These are phyloP conservation scores for Symbiodinium natans DNA, from an alignment of 73 alveolate species.

Conservation along the genomic window DNA sequence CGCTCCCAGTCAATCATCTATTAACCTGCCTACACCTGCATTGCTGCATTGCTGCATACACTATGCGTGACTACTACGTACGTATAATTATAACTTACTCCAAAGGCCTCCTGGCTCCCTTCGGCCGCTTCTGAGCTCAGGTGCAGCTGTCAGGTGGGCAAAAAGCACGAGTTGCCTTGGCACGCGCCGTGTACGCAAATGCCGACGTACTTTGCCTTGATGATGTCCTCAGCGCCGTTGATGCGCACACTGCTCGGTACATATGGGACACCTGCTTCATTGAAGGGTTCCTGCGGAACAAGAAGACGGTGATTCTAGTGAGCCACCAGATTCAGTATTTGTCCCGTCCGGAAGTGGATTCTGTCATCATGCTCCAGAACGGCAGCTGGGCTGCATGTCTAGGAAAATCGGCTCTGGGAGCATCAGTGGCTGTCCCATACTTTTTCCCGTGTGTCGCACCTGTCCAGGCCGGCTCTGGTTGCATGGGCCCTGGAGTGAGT, in stretches of 20 bases:
- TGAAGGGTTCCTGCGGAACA: slow-evolving; percentile 14
- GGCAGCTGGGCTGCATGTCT: neutral
- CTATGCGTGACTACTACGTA: too few species aligned
- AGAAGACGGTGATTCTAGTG: slow-evolving; percentile 53
- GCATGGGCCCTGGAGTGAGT: slow-evolving; percentile 51
- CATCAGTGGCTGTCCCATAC: too few species aligned
- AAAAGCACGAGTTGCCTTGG: slow-evolving; percentile 92
- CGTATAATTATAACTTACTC: too few species aligned
- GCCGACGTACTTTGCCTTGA: slow-evolving; percentile 57
- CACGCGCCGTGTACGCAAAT: slow-evolving; percentile 73
- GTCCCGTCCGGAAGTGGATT: slow-evolving; percentile 76
- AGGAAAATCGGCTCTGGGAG: too few species aligned
- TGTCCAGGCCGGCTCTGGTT: slow-evolving; percentile 31
- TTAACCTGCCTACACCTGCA: too few species aligned
- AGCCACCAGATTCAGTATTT: slow-evolving; percentile 83
- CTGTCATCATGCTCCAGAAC: slow-evolving; percentile 36
- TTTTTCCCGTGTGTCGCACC: too few species aligned
- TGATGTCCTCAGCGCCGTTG: slow-evolving; percentile 80
- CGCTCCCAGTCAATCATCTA: neutral
- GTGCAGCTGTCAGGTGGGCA: slow-evolving; percentile 84
- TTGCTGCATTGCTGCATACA: too few species aligned
- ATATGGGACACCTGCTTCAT: slow-evolving; percentile 56
- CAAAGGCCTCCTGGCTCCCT: too few species aligned
- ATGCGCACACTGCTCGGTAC: slow-evolving; percentile 84
- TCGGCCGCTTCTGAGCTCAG: too few species aligned